phyloP scores from a whole-genome alignment of 768 basidiomycete species.

The Lactifluus subvellereus region DNA sequence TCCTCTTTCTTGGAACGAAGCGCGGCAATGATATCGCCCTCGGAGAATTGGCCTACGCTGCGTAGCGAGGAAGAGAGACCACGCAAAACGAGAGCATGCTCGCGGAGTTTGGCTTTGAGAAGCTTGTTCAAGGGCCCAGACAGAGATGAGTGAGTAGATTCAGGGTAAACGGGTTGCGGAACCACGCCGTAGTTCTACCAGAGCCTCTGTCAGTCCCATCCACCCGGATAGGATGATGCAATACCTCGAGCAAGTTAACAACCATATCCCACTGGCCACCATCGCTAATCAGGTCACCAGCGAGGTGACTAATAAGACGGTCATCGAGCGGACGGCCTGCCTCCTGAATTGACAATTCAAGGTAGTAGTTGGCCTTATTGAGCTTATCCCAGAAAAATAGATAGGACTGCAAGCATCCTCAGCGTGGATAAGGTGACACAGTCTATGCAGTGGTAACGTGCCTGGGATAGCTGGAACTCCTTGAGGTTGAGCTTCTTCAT shows the following conservation, averaged over 20 bases:
- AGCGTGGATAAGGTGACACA: not conserved
- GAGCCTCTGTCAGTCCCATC: not conserved
- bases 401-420: conserved; percentile 50
- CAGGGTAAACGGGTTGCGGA: conserved; percentile 77
- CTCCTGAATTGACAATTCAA: conserved; percentile 81
- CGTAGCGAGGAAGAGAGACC: conserved; percentile 50
- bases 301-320: conserved; percentile 73
- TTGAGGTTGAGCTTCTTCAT: conserved; percentile 81
- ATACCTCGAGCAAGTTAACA: conserved; percentile 57
- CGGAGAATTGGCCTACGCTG: conserved; percentile 38
- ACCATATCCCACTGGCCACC: conserved; percentile 97
- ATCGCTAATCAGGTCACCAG: conserved; percentile 74
- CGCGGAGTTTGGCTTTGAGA: conserved; percentile 86
- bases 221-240: conserved; percentile 9
- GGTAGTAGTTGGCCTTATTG: conserved; percentile 89
- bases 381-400: conserved; percentile 97
- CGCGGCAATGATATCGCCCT: conserved; percentile 43
- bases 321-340: conserved; percentile 76
- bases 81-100: conserved; percentile 82
- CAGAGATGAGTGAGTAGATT: conserved; percentile 75
- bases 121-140: conserved; percentile 69
- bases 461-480: conserved; percentile 91
- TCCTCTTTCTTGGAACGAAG: conserved; percentile 81
- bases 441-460: conserved; percentile 27
- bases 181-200: conserved; percentile 75